Conservation (phyloP, 129 eudicot genomes). For the Tanacetum coccineum region DNA sequence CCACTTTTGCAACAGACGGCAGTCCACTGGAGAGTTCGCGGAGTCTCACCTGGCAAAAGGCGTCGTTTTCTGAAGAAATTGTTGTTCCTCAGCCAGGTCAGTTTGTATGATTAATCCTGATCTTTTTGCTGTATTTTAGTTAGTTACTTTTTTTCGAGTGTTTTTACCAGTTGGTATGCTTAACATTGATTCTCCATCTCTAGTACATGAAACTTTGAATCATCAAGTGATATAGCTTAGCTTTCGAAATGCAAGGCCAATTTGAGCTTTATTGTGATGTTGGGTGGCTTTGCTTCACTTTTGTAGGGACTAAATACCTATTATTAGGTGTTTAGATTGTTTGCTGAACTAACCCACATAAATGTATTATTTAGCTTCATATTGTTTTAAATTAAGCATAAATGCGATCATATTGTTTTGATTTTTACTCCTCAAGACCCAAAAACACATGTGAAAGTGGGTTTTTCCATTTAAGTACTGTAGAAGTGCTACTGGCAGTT, state of each 20-base stretch:
- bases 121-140: constrained; percentile 6
- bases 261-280: constrained; percentile 2
- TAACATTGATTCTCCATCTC: not conserved
- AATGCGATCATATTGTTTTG: too few species aligned
- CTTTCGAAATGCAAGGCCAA: not conserved
- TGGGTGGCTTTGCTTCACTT: constrained; percentile 6
- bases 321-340: not conserved
- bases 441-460: not conserved
- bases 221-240: too few species aligned
- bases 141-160: not conserved
- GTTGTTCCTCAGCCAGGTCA: constrained; percentile 37
- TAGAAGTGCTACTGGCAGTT: not conserved
- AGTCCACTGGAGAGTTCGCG: constrained; percentile 82
- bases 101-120: constrained; percentile 2
- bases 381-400: too few species aligned
- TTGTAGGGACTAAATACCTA: not conserved
- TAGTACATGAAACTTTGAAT: too few species aligned
- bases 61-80: constrained; percentile 58
- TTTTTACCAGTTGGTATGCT: not conserved
- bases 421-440: not conserved
- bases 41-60: constrained; percentile 61
- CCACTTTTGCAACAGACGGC: constrained; percentile 80
- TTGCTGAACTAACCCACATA: not conserved
- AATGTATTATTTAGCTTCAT: too few species aligned
- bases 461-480: not conserved